phyloP scores from a whole-genome alignment of 2,329 filamentous ascomycete species.

The Blastomyces silverae region DNA sequence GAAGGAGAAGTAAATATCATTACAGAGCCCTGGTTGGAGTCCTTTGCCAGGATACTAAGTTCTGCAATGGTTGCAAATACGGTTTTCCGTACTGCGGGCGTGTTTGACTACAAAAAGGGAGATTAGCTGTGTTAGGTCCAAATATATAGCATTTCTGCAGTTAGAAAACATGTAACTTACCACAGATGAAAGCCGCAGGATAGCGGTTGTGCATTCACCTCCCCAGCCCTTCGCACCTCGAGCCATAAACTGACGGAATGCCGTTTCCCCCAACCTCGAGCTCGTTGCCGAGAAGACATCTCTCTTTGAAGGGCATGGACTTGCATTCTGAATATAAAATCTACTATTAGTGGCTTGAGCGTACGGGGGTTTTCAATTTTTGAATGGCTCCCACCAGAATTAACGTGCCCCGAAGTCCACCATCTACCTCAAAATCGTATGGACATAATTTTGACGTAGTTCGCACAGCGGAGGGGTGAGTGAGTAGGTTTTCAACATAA shows the following conservation, averaged over 20 bases:
- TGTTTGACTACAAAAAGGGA: slow-evolving; percentile 27
- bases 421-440: slow-evolving; percentile 11
- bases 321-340: slow-evolving; percentile 4
- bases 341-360: not conserved
- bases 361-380: not conserved
- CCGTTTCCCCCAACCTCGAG: not conserved
- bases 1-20: slow-evolving; percentile 49
- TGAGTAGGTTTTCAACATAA: slow-evolving; percentile 7
- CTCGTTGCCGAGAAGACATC: slow-evolving; percentile 25
- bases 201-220: slow-evolving; percentile 16
- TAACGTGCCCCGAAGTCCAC: slow-evolving; percentile 1
- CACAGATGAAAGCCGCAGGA: slow-evolving; percentile 31
- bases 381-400: slow-evolving; percentile 2
- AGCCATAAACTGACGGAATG: slow-evolving; percentile 8
- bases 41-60: slow-evolving; percentile 45
- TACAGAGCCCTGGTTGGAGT: slow-evolving; percentile 51
- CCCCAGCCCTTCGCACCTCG: slow-evolving; percentile 17
- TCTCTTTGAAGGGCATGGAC: slow-evolving; percentile 24
- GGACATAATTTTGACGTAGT: slow-evolving; percentile 2
- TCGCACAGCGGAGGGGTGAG: not conserved
- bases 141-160: not conserved
- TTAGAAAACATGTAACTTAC: slow-evolving; percentile 25
- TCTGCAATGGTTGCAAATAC: slow-evolving; percentile 28
- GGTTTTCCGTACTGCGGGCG: slow-evolving; percentile 3
- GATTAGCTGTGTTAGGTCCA: slow-evolving; percentile 40